Evolutionary conservation across 106 monocot species (phyloP), one percentile per base, ranked within the genome.

Genomic region (Agapanthus africanus): DNA sequence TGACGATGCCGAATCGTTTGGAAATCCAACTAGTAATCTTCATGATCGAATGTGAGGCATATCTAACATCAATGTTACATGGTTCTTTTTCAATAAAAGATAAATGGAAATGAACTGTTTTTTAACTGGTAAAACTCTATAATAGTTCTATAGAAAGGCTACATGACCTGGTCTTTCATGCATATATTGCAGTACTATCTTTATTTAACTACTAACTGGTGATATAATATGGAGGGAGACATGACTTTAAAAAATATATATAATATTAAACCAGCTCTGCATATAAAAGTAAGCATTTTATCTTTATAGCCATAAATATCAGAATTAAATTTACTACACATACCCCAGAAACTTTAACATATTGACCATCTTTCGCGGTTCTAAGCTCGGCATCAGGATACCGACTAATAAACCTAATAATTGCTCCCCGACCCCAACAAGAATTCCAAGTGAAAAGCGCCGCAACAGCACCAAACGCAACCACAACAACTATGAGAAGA

Each of bases 341-440:
- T 71, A 80, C 75, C 80, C 75, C 81, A 68, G 81, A 72, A 14
- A 81, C 54, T 62, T 81, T 81, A 54, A 81, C 68, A 63, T 72
- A 81, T 47, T 81, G 72, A 67, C 81, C 81, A 81, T 81, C 68
- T 67, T 76, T 76, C 40, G 81, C 76, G 42, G 63, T 72, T 56
- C 81, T 71, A 28, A 81, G 76, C n/a, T 79, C 74, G 14, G 70
- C 62, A 70, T 79, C 74, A 65, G 79, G 74, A 56, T 79, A 74
- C 27, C 15, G 51, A 19, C 64, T 40, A 41, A 79, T 59, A 63
- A 79, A 79, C 7, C 70, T 46, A 35, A 72, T 40, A 39, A 72
- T 72, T 11, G 67, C 75, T 59, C 66, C 76, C 40, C 71, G 71
- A 71, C 80, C 76, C 75, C 76, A 80, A 42, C 65, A 76, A 68